Conservation (phyloP, 2,329 filamentous ascomycete species). For the Arthrobotrys musiformis region DNA sequence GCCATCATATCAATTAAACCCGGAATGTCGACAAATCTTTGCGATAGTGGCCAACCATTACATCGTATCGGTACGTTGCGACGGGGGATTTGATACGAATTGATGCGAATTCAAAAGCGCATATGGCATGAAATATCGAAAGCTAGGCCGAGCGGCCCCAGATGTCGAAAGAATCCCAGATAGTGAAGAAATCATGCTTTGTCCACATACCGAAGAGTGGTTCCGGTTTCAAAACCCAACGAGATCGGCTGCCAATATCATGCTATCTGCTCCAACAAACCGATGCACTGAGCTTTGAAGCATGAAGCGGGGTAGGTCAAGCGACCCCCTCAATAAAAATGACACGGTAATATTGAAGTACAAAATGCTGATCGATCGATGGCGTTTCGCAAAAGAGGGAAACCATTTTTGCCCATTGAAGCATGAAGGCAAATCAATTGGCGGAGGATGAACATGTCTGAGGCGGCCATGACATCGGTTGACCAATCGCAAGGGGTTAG, state of each 20-base stretch:
- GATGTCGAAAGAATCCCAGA: constrained; percentile 20
- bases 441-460: constrained; percentile 24
- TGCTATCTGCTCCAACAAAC: constrained; percentile 32
- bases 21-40: constrained; percentile 11
- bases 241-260: constrained; percentile 48
- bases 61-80: constrained; percentile 25
- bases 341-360: constrained; percentile 14
- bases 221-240: constrained; percentile 31
- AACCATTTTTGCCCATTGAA: background rate
- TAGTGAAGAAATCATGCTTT: constrained; percentile 27
- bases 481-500: constrained; percentile 17
- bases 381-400: background rate
- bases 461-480: background rate
- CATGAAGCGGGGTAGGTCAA: constrained; percentile 42
- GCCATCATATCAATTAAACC: background rate
- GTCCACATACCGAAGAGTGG: constrained; percentile 7
- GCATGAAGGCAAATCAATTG: constrained; percentile 35
- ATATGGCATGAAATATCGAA: constrained; percentile 29
- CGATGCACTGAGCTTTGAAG: constrained; percentile 20
- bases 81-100: constrained; percentile 42
- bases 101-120: background rate
- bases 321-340: constrained; percentile 9
- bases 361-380: constrained; percentile 24
- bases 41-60: constrained; percentile 32
- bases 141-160: background rate